These are phyloP conservation scores for Solanum lycopersicoides DNA, from an alignment of 257 asterid species.

Conservation along the genomic window DNA sequence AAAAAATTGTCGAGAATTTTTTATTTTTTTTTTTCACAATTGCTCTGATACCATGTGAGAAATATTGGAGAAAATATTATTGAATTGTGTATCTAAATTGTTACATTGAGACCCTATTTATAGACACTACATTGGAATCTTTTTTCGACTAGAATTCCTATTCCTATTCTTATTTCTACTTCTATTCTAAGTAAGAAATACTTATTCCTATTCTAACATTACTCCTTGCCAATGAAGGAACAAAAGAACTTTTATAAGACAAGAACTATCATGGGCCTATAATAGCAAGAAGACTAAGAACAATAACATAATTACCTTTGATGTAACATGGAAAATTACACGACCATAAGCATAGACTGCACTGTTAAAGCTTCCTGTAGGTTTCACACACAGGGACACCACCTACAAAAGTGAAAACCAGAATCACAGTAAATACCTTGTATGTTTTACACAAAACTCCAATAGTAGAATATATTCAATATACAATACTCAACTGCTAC, in stretches of 20 bases:
- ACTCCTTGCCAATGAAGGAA: not conserved
- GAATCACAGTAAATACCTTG: constrained; percentile 3
- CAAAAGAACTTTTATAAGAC: not conserved
- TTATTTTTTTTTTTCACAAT: no score
- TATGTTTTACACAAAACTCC: not conserved
- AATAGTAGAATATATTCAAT: not conserved
- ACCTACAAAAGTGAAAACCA: constrained; percentile 38
- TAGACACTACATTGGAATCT: no score
- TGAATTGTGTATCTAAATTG: no score
- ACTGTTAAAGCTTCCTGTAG: constrained; percentile 26
- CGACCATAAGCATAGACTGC: constrained; percentile 47
- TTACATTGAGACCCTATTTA: no score
- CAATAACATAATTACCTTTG: constrained; percentile 38
- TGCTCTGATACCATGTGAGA: no score
- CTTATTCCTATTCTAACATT: no score
- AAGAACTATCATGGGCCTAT: not conserved
- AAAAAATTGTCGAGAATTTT: no score
- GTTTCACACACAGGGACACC: constrained; percentile 44
- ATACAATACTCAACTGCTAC: not conserved
- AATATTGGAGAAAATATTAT: no score
- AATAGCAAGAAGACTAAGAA: not conserved
- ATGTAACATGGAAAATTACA: constrained; percentile 59
- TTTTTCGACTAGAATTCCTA: no score
- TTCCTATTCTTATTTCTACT: no score
- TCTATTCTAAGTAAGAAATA: no score